A percentile compares a stretch with the other conserved stretches of the same genome.
phyloP scores from a whole-genome alignment of 2,329 filamentous ascomycete species.

The Botrytis medusae region DNA sequence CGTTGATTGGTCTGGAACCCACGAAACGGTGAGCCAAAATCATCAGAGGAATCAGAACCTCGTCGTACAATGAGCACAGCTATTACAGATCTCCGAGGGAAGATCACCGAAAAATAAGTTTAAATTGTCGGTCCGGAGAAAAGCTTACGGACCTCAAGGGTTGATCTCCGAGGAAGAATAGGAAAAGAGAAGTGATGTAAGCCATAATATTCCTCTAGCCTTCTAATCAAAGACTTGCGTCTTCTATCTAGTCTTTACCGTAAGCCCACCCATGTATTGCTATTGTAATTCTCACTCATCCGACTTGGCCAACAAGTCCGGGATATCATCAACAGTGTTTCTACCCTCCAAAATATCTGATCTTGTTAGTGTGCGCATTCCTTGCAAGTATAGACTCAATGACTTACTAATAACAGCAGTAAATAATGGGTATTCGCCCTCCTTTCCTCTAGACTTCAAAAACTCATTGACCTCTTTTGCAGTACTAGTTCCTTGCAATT shows the following conservation, averaged over 20 bases:
- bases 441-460: conserved; percentile 72
- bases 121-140: not conserved
- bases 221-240: conserved; percentile 19
- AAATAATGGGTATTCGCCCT: conserved; percentile 87
- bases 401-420: conserved; percentile 69
- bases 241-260: conserved; percentile 13
- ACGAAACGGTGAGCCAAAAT: not conserved
- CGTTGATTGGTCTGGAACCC: conserved; percentile 4
- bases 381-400: not conserved
- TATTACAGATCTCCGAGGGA: not conserved
- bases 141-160: not conserved
- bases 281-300: conserved; percentile 24
- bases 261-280: not conserved
- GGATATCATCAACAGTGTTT: conserved; percentile 76
- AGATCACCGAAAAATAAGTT: conserved; percentile 7
- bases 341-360: conserved; percentile 71
- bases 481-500: conserved; percentile 90
- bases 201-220: not conserved
- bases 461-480: conserved; percentile 90
- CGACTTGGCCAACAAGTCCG: conserved; percentile 49
- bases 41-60: not conserved
- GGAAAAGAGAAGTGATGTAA: not conserved
- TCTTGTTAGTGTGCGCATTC: conserved; percentile 2
- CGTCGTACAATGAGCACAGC: not conserved
- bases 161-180: conserved; percentile 14